Percentiles rank a stretch among this genome's conserved stretches.
These are phyloP conservation scores for Globisporangium carolinianum DNA, from an alignment of 352 stramenopile genomes.

Conservation along the genomic window DNA sequence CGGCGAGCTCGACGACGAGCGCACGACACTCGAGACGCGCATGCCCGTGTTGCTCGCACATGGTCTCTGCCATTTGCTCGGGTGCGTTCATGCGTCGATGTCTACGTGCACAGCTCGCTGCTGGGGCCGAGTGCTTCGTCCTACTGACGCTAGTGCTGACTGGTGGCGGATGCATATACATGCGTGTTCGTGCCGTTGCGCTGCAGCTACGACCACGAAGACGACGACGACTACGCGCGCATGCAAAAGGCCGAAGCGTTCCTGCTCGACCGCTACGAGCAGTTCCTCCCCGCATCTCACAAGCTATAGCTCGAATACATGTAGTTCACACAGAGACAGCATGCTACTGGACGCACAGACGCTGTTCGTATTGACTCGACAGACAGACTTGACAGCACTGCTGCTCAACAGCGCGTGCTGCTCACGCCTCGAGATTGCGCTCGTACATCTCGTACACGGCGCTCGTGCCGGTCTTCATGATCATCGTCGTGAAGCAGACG, in stretches of 20 bases:
- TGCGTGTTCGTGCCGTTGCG: too few species aligned
- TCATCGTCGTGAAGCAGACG: slow-evolving; percentile 87
- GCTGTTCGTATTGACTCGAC: neutral
- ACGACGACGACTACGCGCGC: slow-evolving; percentile 62
- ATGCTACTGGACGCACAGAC: neutral
- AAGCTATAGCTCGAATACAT: neutral
- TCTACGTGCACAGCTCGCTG: neutral
- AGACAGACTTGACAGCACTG: too few species aligned
- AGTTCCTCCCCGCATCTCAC: slow-evolving; percentile 27
- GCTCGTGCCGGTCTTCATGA: slow-evolving; percentile 85
- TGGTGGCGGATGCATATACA: neutral
- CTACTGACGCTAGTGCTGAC: neutral
- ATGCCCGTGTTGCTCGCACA: slow-evolving; percentile 73
- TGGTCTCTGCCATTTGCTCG: slow-evolving; percentile 77
- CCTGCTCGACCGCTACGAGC: slow-evolving; percentile 46
- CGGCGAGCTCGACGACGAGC: slow-evolving; percentile 33
- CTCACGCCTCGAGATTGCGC: slow-evolving; percentile 5
- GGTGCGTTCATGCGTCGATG: slow-evolving; percentile 22
- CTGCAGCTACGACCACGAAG: slow-evolving; percentile 77
- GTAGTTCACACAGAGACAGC: neutral
- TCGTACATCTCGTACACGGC: slow-evolving; percentile 67
- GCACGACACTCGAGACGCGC: slow-evolving; percentile 53
- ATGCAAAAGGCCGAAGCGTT: slow-evolving; percentile 72
- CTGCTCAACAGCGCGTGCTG: neutral
- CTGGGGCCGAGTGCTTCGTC: slow-evolving; percentile 2